Conservation (phyloP, 495 filamentous ascomycete species). For the Rusavskia elegans region DNA sequence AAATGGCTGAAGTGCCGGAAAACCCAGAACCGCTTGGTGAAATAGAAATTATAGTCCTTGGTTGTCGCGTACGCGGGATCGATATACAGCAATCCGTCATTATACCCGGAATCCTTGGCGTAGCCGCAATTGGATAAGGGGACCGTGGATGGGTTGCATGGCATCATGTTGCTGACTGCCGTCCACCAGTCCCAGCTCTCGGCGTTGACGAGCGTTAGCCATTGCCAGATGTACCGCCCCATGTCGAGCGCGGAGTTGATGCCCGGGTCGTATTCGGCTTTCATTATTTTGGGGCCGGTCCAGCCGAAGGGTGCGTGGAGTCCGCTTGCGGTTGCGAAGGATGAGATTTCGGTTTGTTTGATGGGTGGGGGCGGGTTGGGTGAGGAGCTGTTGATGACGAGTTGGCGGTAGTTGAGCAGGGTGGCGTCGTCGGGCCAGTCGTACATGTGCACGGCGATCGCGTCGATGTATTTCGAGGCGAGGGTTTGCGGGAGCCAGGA, state of each 20-base stretch:
- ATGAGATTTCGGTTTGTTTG: slow-evolving; percentile 7
- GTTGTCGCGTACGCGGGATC: not conserved
- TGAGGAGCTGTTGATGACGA: slow-evolving; percentile 1
- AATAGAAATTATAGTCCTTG: slow-evolving; percentile 5
- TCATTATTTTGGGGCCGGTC: not conserved
- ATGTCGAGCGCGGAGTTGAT: slow-evolving; percentile 7
- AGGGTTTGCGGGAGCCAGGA: slow-evolving; percentile 4
- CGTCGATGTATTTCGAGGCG: not conserved
- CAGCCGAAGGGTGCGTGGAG: not conserved
- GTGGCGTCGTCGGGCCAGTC: slow-evolving; percentile 8
- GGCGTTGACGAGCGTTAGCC: slow-evolving; percentile 6
- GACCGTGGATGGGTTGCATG: not conserved
- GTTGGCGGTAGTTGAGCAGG: slow-evolving; percentile 3
- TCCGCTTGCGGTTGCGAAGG: slow-evolving; percentile 1
- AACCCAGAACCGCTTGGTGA: slow-evolving; percentile 8
- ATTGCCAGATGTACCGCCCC: slow-evolving; percentile 8
- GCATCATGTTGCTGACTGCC: slow-evolving; percentile 5
- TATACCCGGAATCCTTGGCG: not conserved
- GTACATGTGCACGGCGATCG: slow-evolving; percentile 8
- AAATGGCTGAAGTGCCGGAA: slow-evolving; percentile 6
- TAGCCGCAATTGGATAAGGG: not conserved
- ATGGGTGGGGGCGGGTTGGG: not conserved
- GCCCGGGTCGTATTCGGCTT: slow-evolving; percentile 1
- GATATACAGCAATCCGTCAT: slow-evolving; percentile 7
- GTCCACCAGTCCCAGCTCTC: slow-evolving; percentile 10